Conservation (phyloP, 805 yeast species). For the Saturnispora dispora region DNA sequence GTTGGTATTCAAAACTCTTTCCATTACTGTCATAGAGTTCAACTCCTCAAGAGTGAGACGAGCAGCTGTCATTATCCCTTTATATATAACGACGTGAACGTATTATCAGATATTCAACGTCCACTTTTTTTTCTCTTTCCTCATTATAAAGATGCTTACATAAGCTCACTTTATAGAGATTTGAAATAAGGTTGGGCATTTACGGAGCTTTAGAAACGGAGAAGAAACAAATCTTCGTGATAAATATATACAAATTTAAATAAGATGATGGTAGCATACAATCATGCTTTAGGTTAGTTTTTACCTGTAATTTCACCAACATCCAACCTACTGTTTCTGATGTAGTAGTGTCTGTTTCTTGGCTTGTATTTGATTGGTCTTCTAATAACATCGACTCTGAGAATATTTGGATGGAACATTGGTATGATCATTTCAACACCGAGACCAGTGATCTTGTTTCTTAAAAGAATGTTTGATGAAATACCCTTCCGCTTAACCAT, state of each 20-base stretch:
- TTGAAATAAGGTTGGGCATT: background rate
- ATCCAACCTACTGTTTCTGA: constrained; percentile 70
- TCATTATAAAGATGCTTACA: background rate
- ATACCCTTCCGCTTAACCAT: constrained; percentile 65
- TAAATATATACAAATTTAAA: background rate
- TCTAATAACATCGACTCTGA: constrained; percentile 67
- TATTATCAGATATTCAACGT: background rate
- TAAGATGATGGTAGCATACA: background rate
- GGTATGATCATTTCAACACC: constrained; percentile 83
- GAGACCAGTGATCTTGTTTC: constrained; percentile 74
- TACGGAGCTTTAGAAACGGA: background rate
- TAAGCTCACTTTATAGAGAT: background rate
- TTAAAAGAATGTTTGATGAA: constrained; percentile 66
- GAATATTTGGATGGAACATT: constrained; percentile 68
- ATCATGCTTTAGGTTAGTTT: background rate
- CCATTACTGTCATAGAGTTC: constrained; percentile 43
- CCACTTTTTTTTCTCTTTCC: background rate
- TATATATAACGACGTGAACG: background rate
- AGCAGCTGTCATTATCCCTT: background rate
- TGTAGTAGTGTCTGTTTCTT: constrained; percentile 83
- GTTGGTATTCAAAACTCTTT: constrained; percentile 53
- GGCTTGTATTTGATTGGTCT: constrained; percentile 64
- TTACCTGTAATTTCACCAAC: constrained; percentile 48
- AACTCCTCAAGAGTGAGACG: constrained; percentile 37
- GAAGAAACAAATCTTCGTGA: background rate